phyloP scores from a whole-genome alignment of 345 rosid genomes.

The Salix suchowensis region DNA sequence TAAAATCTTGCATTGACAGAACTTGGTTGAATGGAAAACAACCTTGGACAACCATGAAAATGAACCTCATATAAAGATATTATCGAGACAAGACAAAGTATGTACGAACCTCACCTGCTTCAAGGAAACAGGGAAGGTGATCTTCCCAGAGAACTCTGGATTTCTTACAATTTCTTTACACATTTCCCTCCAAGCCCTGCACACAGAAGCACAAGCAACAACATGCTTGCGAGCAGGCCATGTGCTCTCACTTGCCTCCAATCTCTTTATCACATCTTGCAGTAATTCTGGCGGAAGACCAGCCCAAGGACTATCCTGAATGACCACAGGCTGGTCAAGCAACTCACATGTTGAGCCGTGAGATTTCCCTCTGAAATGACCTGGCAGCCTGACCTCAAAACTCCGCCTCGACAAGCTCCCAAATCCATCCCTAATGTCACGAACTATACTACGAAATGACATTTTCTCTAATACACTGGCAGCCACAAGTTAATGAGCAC shows the following conservation, averaged over 20 bases:
- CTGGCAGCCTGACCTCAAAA: slow-evolving; percentile 5
- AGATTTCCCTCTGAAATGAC: slow-evolving; percentile 6
- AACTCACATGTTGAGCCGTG: not conserved
- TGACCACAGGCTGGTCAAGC: slow-evolving; percentile 3
- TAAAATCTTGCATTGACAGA: not conserved
- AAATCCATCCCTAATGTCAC: slow-evolving; percentile 1
- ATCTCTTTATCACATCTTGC: slow-evolving; percentile 6
- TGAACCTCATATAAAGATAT: no score
- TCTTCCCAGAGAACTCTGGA: slow-evolving; percentile 13
- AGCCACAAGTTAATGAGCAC: not conserved
- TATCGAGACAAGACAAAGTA: not conserved
- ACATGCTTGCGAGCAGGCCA: slow-evolving; percentile 13
- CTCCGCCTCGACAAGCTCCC: slow-evolving; percentile 12
- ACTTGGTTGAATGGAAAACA: not conserved
- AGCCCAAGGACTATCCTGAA: slow-evolving; percentile 6
- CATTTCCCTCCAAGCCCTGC: slow-evolving; percentile 10
- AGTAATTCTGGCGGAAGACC: slow-evolving; percentile 9
- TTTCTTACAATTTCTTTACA: slow-evolving; percentile 9
- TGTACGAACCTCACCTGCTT: slow-evolving; percentile 6
- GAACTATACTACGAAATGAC: slow-evolving; percentile 5
- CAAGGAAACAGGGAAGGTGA: slow-evolving; percentile 14
- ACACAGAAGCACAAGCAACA: slow-evolving; percentile 8
- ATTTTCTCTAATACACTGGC: not conserved
- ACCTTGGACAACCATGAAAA: no score
- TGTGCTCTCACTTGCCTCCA: slow-evolving; percentile 7